Evolutionary conservation across 768 basidiomycete species (phyloP).

Genomic region (Pleurotus salmoneostramineus): DNA sequence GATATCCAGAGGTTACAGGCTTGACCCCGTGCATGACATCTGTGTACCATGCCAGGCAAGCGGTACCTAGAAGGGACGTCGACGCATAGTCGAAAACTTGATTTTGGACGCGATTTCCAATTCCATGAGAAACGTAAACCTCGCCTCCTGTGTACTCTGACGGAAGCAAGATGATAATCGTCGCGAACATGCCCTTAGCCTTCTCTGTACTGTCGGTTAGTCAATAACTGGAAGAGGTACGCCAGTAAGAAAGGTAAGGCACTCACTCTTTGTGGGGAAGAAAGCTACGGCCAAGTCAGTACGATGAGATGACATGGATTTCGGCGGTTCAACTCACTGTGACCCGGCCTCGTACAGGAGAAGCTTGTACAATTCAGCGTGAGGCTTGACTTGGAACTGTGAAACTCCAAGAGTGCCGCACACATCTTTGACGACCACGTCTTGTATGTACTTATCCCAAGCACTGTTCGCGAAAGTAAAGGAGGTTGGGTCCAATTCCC

Average conservation of each 20-base stretch:
- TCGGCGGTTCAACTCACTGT: conserved; percentile 30
- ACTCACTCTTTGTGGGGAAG: conserved; percentile 44
- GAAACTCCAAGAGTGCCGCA: conserved; percentile 33
- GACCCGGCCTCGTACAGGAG: conserved; percentile 45
- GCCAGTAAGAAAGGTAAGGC: background rate
- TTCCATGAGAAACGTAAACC: conserved; percentile 36
- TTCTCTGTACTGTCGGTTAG: conserved; percentile 38
- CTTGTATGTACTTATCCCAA: conserved; percentile 34
- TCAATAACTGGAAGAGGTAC: background rate
- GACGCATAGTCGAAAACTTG: conserved; percentile 31
- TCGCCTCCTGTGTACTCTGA: conserved; percentile 43
- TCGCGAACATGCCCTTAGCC: conserved; percentile 46
- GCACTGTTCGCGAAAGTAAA: conserved; percentile 36
- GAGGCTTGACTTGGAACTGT: conserved; percentile 18
- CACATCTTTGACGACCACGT: conserved; percentile 22
- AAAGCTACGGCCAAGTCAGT: conserved; percentile 25
- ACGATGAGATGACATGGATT: background rate
- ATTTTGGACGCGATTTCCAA: conserved; percentile 10
- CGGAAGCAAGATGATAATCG: conserved; percentile 42
- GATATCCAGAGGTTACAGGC: conserved; percentile 43
- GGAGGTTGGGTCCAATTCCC: conserved; percentile 41
- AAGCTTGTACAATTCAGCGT: conserved; percentile 41
- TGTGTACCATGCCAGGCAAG: conserved; percentile 48
- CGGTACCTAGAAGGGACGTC: conserved; percentile 25
- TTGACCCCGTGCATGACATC: conserved; percentile 49